Base-by-base conservation (phyloP, 192 early-diverging fungal genomes). In the Mortierella alpina region DNA sequence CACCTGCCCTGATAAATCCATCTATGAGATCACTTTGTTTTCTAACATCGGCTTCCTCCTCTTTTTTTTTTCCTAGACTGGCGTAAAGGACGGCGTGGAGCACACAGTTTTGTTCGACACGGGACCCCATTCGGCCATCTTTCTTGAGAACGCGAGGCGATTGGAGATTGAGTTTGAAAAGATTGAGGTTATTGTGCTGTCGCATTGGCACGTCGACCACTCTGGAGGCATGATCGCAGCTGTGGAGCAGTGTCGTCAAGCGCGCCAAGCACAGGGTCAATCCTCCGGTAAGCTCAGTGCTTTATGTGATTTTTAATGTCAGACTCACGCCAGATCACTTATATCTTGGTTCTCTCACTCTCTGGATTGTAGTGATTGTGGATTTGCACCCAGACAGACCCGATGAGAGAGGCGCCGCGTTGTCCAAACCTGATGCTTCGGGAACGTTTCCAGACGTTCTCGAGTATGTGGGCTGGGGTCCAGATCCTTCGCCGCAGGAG, bases 111-210 rank as follows among this genome's bases (percentile, higher is more conserved):
- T 83, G 14, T 83, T 83, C 51, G 81, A 83, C 49, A 75, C 81
- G 0, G 81, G 81, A 8, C 81, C 73, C 20, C 73, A 83, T 13
- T 71, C 73, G 12, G 69, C 73, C 52, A 83, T 76, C 39, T 83
- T 83, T 49, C 73, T 83, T 23, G 81, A 83, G 22, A 83, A 83
- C n/a, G 73, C 81, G 5, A 66, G 59, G 18, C 63, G 73, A 20
- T 60, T 83, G n/a, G 81, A 75, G 60, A 54, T 83, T 22, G 73
- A 75, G 42, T 83, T 75, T 57, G 73, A 75, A 12, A 76, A 83
- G 44, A 76, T 83, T 7, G 81, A 83, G 44, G 65, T 63, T 15
- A 54, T 83, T 14, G 81, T 83, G 6, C 73, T 76, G 13, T 83
- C 70, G 14, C 77, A 80, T 39, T 80, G 77, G 77, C 77, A 80